Evolutionary conservation across 371 early-diverging fungal genomes (phyloP).

Genomic region (Syncephalastrum sp.): DNA sequence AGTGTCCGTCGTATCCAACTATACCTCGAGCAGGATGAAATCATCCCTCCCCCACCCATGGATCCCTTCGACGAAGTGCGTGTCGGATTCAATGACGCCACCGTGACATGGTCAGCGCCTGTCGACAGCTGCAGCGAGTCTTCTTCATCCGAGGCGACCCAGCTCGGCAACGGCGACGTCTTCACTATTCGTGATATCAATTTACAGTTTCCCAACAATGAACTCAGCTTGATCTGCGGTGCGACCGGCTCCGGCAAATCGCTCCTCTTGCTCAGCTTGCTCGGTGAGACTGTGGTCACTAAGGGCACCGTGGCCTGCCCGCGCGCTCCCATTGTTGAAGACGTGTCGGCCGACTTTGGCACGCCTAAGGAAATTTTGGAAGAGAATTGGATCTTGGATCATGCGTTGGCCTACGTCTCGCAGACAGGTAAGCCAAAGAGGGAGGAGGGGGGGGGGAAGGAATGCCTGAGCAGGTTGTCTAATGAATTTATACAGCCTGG

Average conservation of each 20-base stretch:
- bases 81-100: slow-evolving; percentile 51
- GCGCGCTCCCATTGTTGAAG: slow-evolving; percentile 33
- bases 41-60: slow-evolving; percentile 43
- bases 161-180: slow-evolving; percentile 23
- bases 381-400: slow-evolving; percentile 28
- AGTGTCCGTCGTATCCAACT: slow-evolving; percentile 66
- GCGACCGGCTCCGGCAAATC: slow-evolving; percentile 71
- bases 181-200: slow-evolving; percentile 51
- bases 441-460: not conserved
- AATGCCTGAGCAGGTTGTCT: not conserved
- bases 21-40: slow-evolving; percentile 75
- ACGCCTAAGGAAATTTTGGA: slow-evolving; percentile 9
- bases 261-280: slow-evolving; percentile 58
- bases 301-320: slow-evolving; percentile 47
- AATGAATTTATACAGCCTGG: slow-evolving; percentile 61
- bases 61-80: slow-evolving; percentile 34
- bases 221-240: slow-evolving; percentile 61
- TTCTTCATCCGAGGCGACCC: slow-evolving; percentile 7
- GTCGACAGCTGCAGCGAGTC: slow-evolving; percentile 23
- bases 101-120: slow-evolving; percentile 36
- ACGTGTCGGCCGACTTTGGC: slow-evolving; percentile 15
- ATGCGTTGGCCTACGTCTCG: slow-evolving; percentile 29
- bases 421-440: slow-evolving; percentile 26
- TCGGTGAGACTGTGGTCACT: slow-evolving; percentile 58
- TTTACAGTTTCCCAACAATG: slow-evolving; percentile 54